These are phyloP conservation scores for Volvox reticuliferus DNA, from an alignment of 139 green algal genomes.

Conservation along the genomic window DNA sequence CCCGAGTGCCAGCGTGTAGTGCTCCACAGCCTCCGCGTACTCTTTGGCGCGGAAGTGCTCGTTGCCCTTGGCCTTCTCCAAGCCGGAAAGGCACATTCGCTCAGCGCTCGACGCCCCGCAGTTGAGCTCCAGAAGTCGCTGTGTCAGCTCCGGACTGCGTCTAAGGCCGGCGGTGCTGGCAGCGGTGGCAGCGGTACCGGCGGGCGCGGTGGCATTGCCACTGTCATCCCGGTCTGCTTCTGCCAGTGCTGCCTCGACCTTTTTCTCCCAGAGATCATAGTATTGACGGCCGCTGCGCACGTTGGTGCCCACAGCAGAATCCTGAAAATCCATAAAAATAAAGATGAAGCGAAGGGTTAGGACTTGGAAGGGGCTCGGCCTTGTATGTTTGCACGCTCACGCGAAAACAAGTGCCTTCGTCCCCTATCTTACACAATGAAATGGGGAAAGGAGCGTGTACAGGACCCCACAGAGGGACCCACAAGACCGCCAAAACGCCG, in stretches of 20 bases:
- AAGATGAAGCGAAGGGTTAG: background rate
- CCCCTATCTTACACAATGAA: too few species aligned
- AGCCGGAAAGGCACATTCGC: constrained; percentile 29
- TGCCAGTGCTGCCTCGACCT: constrained; percentile 26
- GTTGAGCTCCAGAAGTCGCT: constrained; percentile 50
- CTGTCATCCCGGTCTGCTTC: constrained; percentile 16
- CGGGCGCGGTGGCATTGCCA: background rate
- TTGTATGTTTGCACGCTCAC: too few species aligned
- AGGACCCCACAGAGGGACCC: too few species aligned
- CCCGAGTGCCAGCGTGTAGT: constrained; percentile 59
- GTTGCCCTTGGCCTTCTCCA: constrained; percentile 61
- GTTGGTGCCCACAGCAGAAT: constrained; percentile 38
- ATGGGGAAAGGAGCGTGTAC: too few species aligned
- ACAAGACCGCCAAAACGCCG: too few species aligned
- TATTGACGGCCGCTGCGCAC: constrained; percentile 49
- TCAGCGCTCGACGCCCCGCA: constrained; percentile 7
- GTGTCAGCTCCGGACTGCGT: constrained; percentile 47
- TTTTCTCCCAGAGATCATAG: constrained; percentile 54
- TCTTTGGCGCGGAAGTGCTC: constrained; percentile 57
- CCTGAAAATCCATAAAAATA: background rate
- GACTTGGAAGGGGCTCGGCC: too few species aligned
- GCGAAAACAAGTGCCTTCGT: too few species aligned
- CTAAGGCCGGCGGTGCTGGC: constrained; percentile 24
- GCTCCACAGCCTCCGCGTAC: constrained; percentile 56
- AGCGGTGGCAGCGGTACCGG: background rate